Evolutionary conservation across 148 eudicot species (phyloP).

Genomic region (Amaranthus hypochondriacus): DNA sequence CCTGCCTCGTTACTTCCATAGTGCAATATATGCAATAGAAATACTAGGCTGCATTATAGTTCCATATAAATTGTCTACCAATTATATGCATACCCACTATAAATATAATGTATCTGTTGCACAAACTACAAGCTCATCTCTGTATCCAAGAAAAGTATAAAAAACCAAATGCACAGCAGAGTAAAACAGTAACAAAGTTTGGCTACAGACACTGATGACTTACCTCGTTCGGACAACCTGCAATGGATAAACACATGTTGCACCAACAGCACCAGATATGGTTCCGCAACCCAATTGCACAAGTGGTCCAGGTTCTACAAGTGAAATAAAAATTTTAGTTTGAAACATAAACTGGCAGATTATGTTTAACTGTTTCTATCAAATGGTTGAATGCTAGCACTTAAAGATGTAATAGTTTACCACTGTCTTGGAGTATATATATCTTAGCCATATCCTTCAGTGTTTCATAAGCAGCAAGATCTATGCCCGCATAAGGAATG

Average conservation of each 20-base stretch:
- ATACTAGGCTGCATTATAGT: too few relatives aligned
- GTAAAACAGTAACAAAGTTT: neutral
- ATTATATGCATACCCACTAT: too few relatives aligned
- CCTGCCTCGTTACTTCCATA: too few relatives aligned
- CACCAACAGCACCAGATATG: slow-evolving; percentile 89
- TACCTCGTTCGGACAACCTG: slow-evolving; percentile 98
- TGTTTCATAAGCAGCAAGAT: slow-evolving; percentile 85
- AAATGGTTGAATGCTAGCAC: neutral
- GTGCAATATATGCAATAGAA: too few relatives aligned
- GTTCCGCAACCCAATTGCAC: slow-evolving; percentile 97
- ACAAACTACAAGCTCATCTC: too few relatives aligned
- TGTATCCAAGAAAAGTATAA: too few relatives aligned
- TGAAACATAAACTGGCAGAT: slow-evolving; percentile 9
- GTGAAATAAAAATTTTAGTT: slow-evolving; percentile 1
- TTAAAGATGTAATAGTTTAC: slow-evolving; percentile 28
- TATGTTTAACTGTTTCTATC: neutral
- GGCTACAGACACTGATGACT: neutral
- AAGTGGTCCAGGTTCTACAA: slow-evolving; percentile 87
- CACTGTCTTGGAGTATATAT: slow-evolving; percentile 62
- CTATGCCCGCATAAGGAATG: slow-evolving; percentile 92
- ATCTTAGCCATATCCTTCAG: slow-evolving; percentile 76
- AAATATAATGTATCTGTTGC: too few relatives aligned
- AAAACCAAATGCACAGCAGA: too few relatives aligned
- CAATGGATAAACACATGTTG: slow-evolving; percentile 91
- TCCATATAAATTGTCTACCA: too few relatives aligned